Evolutionary conservation across 495 filamentous ascomycete genomes (phyloP).

Genomic region (Xanthoparmelia taractica): DNA sequence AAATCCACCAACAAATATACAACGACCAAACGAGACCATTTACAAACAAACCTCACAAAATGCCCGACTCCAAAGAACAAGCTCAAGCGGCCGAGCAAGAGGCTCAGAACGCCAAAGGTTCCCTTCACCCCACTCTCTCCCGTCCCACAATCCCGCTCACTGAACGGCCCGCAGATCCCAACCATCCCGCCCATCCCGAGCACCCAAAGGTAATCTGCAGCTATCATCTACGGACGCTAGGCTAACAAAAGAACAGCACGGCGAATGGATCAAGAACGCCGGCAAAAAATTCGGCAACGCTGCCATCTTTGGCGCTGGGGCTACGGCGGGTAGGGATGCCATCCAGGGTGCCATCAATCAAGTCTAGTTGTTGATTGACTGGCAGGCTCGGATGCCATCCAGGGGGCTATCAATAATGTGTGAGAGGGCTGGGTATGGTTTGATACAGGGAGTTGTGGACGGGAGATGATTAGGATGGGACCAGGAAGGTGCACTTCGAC

Average conservation of each 20-base stretch:
- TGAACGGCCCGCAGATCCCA: not conserved
- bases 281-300: slow-evolving; percentile 16
- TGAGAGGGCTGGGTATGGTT: not conserved
- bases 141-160: not conserved
- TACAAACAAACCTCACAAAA: not conserved
- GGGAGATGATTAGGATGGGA: not conserved
- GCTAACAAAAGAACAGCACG: not conserved
- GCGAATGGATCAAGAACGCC: slow-evolving; percentile 6
- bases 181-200: slow-evolving; percentile 11
- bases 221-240: not conserved
- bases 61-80: slow-evolving; percentile 10
- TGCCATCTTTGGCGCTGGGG: slow-evolving; percentile 12
- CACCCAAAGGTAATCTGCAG: not conserved
- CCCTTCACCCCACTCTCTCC: not conserved
- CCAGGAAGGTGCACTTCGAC: not conserved
- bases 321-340: slow-evolving; percentile 9
- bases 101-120: slow-evolving; percentile 9
- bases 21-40: not conserved
- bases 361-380: not conserved
- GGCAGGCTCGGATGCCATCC: not conserved
- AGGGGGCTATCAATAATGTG: not conserved
- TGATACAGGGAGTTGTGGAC: not conserved
- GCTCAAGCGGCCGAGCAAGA: slow-evolving; percentile 7
- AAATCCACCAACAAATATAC: not conserved
- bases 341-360: not conserved